Base-by-base conservation (phyloP, 768 basidiomycete genomes). In the Suillus subluteus region DNA sequence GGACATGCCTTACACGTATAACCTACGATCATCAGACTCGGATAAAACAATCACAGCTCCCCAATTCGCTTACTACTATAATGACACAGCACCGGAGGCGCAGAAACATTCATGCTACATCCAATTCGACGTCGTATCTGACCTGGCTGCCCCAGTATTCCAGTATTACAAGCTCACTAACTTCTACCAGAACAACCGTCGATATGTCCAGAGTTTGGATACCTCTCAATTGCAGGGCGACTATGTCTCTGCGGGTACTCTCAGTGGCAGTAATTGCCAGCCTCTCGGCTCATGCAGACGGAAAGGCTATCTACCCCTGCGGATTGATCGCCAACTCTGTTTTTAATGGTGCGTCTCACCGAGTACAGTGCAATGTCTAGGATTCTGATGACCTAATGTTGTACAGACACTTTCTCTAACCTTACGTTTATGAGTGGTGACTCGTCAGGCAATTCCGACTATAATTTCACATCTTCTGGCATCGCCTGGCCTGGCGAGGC, bases 401-500 rank as follows among this genome's bases (percentile, higher is more conserved):
- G 69, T 59, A 64, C 71, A 97, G 96, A 98, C 74, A 94, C 96
- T 1, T 94, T 90, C 76, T 82, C 86, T 38, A 84, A 83, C 46
- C 89, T 93, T 48, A 74, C 82, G 16, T 82, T 88, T 6, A 71
- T 72, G 2, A n/a, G n/a, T n/a, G 77, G 77, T 65, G 77, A 84
- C 4, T 67, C 81, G 8, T 82, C 84, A 59, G 78, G 78, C 63
- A 73, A 77, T 12, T 69, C 78, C 9, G 80, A 84, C 12, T 99
- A 97, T 77, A 80, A 81, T 66, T 95, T 98, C 74, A 88, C 94
- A 2, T 80, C 86, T 64, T 79, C 78, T 12, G 91, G 91, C 35
- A 99, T 99, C 73, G 94, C 96, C n/a, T 99, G 98, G 98, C 88
- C 92, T 0, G 95, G 94, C 41, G 96, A 98, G 79, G 82, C 87